phyloP scores from a whole-genome alignment of 1,284 basidiomycete species.

The Chalciporus sp. region DNA sequence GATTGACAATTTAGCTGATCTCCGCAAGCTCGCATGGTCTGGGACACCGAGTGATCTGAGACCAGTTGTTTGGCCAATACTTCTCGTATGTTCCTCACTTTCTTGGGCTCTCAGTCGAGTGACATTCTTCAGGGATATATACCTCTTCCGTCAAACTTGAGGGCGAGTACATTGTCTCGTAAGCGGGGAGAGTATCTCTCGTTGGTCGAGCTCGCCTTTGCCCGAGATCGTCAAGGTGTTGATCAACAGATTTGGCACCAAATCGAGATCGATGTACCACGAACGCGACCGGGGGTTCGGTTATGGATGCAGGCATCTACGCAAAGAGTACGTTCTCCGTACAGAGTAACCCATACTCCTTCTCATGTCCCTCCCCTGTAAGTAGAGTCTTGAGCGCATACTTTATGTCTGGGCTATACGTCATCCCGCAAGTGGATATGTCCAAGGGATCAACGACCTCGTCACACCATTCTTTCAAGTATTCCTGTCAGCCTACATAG shows the following conservation, averaged over 20 bases:
- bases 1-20: conserved; percentile 54
- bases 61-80: conserved; percentile 92
- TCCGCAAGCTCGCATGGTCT: conserved; percentile 93
- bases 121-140: conserved; percentile 73
- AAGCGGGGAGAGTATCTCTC: conserved; percentile 93
- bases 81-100: conserved; percentile 66
- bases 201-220: conserved; percentile 91
- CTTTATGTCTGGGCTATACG: conserved; percentile 97
- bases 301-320: conserved; percentile 89
- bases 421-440: conserved; percentile 95
- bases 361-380: conserved; percentile 20
- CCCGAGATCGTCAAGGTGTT: conserved; percentile 76
- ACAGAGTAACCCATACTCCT: conserved; percentile 6
- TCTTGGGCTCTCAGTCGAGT: conserved; percentile 3
- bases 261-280: conserved; percentile 95
- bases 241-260: conserved; percentile 99
- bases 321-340: conserved; percentile 65
- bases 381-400: conserved; percentile 86
- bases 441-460: conserved; percentile 97
- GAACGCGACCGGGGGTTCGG: conserved; percentile 88
- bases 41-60: conserved; percentile 89
- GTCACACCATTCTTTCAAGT: conserved; percentile 95
- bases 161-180: conserved; percentile 75
- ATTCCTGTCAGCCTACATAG: conserved; percentile 89
- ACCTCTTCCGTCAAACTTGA: conserved; percentile 81